Evolutionary conservation across 176 grass and related monocot genomes (phyloP).

Genomic region (Bromus sterilis): DNA sequence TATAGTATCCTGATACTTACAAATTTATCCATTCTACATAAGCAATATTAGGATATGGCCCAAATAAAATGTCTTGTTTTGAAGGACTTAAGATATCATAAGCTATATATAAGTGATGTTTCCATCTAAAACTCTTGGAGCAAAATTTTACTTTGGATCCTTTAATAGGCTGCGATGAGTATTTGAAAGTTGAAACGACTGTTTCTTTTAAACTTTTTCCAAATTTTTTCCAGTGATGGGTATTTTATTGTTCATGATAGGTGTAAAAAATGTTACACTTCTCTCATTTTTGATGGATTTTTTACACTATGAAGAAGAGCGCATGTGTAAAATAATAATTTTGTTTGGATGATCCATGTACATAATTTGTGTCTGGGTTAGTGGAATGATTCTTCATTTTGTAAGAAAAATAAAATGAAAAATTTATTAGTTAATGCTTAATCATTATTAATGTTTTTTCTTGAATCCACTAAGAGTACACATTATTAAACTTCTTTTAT

Average conservation of each 20-base stretch:
- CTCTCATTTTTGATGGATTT: neutral
- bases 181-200: neutral
- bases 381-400: neutral
- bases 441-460: too few species aligned
- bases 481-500: neutral
- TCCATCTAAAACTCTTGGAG: neutral
- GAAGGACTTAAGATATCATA: neutral
- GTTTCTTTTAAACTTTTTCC: neutral
- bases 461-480: neutral
- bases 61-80: conserved; percentile 5
- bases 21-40: neutral
- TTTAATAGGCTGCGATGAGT: neutral
- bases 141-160: neutral
- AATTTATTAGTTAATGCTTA: neutral
- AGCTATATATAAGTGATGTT: neutral
- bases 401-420: neutral
- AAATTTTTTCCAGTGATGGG: neutral
- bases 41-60: neutral
- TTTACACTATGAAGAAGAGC: neutral
- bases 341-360: neutral
- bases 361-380: neutral
- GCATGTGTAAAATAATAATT: neutral
- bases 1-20: neutral
- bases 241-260: neutral
- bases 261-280: neutral